A percentile compares a stretch with the other conserved stretches of the same genome.
Evolutionary conservation across 208 protist species (phyloP).

Genomic region (Plasmodiophora brassicae): DNA sequence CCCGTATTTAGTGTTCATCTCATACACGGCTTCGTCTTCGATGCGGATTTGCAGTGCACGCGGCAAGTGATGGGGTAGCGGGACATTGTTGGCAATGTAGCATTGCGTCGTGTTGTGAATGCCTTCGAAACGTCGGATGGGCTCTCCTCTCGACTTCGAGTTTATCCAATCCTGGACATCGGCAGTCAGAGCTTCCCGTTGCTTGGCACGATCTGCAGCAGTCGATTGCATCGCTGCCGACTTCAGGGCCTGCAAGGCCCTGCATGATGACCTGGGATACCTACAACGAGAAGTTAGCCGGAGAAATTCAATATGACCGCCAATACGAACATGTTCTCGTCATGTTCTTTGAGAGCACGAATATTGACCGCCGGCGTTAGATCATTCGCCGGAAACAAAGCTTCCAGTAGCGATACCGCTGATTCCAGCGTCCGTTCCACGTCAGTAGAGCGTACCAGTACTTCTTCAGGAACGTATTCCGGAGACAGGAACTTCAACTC

Average conservation of each 20-base stretch:
- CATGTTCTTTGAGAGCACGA: background rate
- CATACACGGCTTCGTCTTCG: background rate
- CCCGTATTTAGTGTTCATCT: background rate
- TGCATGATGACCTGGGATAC: slow-evolving; percentile 7
- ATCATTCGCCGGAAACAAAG: background rate
- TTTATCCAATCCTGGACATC: background rate
- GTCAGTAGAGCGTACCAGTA: slow-evolving; percentile 2
- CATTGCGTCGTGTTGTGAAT: background rate
- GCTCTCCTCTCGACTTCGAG: background rate
- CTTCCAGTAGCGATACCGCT: slow-evolving; percentile 5
- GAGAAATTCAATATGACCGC: too few relatives aligned
- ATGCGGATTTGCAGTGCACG: background rate
- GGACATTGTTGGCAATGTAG: background rate
- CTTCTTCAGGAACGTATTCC: background rate
- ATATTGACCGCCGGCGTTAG: background rate
- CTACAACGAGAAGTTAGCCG: too few relatives aligned
- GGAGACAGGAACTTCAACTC: background rate
- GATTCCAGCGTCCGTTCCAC: slow-evolving; percentile 8
- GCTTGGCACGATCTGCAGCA: background rate
- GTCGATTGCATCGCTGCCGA: background rate
- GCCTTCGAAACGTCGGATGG: background rate
- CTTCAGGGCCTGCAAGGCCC: background rate
- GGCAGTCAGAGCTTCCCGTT: background rate
- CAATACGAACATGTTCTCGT: slow-evolving; percentile 35
- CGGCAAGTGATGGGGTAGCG: background rate